Evolutionary conservation across 1,284 basidiomycete genomes (phyloP), one percentile per base, ranked within the genome.

Genomic region (Cystobasidium sp.): DNA sequence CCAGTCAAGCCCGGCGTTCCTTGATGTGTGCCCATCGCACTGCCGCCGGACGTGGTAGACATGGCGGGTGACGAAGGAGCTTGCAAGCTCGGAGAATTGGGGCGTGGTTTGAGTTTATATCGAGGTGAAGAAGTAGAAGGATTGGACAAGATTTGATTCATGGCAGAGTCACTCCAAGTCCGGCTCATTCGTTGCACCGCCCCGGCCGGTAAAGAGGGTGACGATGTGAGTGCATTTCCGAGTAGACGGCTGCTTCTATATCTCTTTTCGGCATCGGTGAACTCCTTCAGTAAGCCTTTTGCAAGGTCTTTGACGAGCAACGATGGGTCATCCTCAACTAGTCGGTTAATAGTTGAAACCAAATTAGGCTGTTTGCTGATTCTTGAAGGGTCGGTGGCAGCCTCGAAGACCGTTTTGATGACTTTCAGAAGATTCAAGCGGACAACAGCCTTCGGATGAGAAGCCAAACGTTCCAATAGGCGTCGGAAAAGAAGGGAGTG

Each of bases 231-330:
- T 20, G 49, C 51, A 58, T 24, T 41, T 9, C 31, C 55, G 24
- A 59, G 10, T 8, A 59, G 12, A 20, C 39, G 53, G 46, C 20
- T 59, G 16, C 43, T 44, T 55, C 47, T 56, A n/a, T 31, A 49
- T 10, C 46, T 22, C 53, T 47, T 68, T 37, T 68, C 66, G 7
- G 66, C 66, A 12, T 68, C 66, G 12, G 63, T 10, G 16, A 73
- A 58, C 31, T 79, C 78, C n/a, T 64, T 74, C 1, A 59, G 24
- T 3, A 94, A 91, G 82, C 92, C 91, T 78, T 90, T 87, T 18
- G 93, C 92, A 59, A 94, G 83, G 82, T 96, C 91, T 75, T 91
- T 86, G n/a, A 96, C 93, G 22, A 97, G 86, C 22, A 97, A 90
- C 0, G 94, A 93, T 12, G 88, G 89, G 80, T 97, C 94, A 62